Percentiles rank a stretch among this genome's conserved stretches.
phyloP scores from a whole-genome alignment of 352 stramenopile genomes.

The Pythium guiyangense region DNA sequence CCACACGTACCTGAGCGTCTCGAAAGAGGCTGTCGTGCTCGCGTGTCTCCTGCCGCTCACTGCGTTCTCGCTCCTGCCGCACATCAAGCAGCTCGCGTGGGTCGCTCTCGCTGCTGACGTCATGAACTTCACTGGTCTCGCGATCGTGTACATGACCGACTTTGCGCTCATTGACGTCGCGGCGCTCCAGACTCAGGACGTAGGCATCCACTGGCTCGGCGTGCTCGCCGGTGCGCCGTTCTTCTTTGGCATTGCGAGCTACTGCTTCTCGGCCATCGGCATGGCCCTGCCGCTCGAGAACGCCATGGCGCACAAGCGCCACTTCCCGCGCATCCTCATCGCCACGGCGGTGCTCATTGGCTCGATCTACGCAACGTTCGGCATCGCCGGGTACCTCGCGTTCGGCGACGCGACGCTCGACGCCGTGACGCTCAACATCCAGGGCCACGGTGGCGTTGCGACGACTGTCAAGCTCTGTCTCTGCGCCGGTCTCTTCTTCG shows the following conservation, averaged over 20 bases:
- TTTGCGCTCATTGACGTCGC: constrained; percentile 39
- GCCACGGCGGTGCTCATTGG: constrained; percentile 47
- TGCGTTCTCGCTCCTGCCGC: constrained; percentile 47
- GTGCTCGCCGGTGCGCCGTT: constrained; percentile 52
- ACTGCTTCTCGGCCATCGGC: no score
- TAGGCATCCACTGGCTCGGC: constrained; percentile 24
- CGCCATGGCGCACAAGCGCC: constrained; percentile 56
- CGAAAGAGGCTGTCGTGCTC: constrained; percentile 24
- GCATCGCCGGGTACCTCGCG: constrained; percentile 58
- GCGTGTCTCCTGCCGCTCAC: constrained; percentile 33
- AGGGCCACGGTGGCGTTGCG: constrained; percentile 27
- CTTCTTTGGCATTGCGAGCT: constrained; percentile 72
- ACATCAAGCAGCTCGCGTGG: constrained; percentile 69
- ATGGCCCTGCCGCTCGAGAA: no score
- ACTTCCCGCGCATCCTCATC: constrained; percentile 53
- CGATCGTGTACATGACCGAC: constrained; percentile 61
- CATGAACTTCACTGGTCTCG: constrained; percentile 70
- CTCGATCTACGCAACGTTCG: constrained; percentile 66
- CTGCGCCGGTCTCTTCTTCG: constrained; percentile 69
- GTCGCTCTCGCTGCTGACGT: constrained; percentile 71
- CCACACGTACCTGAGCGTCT: constrained; percentile 36
- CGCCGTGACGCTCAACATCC: constrained; percentile 80
- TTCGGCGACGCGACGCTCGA: constrained; percentile 57
- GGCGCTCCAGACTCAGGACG: background rate
- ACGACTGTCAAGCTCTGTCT: constrained; percentile 73